A percentile compares a stretch with the other conserved stretches of the same genome.
Evolutionary conservation across 1,139 yeast species (phyloP).

Genomic region (Zhuliangozyma blackwelliae): DNA sequence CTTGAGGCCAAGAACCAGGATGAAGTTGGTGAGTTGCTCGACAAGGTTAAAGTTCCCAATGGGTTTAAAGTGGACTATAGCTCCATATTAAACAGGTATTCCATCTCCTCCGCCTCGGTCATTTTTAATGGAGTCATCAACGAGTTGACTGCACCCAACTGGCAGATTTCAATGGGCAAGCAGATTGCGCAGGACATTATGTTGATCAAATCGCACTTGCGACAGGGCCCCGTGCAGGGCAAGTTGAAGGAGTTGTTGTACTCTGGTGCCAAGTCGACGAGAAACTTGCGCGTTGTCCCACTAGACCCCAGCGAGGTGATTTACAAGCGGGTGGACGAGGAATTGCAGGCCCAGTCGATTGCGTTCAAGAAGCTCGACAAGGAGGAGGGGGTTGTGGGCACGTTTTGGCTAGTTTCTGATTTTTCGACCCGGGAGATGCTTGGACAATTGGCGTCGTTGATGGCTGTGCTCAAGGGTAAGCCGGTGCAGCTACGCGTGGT

Average conservation of each 20-base stretch:
- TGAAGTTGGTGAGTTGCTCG: conserved; percentile 23
- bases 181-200: conserved; percentile 37
- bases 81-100: conserved; percentile 25
- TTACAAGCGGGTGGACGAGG: conserved; percentile 30
- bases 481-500: conserved; percentile 36
- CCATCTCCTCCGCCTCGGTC: conserved; percentile 48
- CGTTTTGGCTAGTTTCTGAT: conserved; percentile 59
- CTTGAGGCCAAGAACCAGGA: conserved; percentile 23
- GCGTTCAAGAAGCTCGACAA: conserved; percentile 13
- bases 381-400: conserved; percentile 17
- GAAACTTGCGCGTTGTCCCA: conserved; percentile 36
- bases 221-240: conserved; percentile 16
- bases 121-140: conserved; percentile 72
- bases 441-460: conserved; percentile 37
- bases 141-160: conserved; percentile 29
- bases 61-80: conserved; percentile 22
- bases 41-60: conserved; percentile 14
- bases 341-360: conserved; percentile 21
- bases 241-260: conserved; percentile 29
- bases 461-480: conserved; percentile 23
- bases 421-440: conserved; percentile 31
- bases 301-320: conserved; percentile 27
- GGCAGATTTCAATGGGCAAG: conserved; percentile 38
- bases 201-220: conserved; percentile 22
- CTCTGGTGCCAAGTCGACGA: conserved; percentile 25